These are phyloP conservation scores for Thalassia testudinum DNA, from an alignment of 116 monocot species.

Conservation along the genomic window DNA sequence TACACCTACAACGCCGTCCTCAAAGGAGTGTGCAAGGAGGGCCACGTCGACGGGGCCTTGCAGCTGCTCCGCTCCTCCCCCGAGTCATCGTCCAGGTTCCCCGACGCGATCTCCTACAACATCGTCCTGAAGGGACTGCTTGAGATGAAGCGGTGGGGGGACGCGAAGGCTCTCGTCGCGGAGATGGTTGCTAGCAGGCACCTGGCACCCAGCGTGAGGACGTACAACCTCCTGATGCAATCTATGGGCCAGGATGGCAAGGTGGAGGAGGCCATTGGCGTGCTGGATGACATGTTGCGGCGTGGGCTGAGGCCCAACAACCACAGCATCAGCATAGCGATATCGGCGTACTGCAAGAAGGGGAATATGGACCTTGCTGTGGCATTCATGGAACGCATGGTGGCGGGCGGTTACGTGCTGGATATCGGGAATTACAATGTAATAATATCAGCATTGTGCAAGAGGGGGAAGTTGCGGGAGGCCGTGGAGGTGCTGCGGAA, in stretches of 20 bases:
- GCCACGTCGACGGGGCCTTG: slow-evolving; percentile 36
- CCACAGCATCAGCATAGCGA: slow-evolving; percentile 40
- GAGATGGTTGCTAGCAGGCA: slow-evolving; percentile 27
- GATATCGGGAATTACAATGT: slow-evolving; percentile 68
- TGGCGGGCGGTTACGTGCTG: slow-evolving; percentile 28
- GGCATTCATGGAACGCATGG: slow-evolving; percentile 47
- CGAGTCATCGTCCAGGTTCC: slow-evolving; percentile 4
- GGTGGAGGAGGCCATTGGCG: slow-evolving; percentile 27
- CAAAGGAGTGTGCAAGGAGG: slow-evolving; percentile 50
- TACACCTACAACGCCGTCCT: slow-evolving; percentile 65
- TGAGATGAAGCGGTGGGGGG: slow-evolving; percentile 24
- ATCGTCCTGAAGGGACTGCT: slow-evolving; percentile 30
- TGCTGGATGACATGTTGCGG: slow-evolving; percentile 36
- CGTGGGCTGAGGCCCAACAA: slow-evolving; percentile 38
- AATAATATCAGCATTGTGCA: slow-evolving; percentile 50
- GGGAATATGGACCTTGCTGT: slow-evolving; percentile 50
- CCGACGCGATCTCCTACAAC: slow-evolving; percentile 40
- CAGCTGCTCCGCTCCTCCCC: slow-evolving; percentile 8
- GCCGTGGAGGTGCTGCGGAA: slow-evolving; percentile 33
- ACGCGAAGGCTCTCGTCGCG: slow-evolving; percentile 23
- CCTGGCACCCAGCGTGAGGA: slow-evolving; percentile 19
- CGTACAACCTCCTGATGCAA: slow-evolving; percentile 37
- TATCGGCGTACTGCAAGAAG: slow-evolving; percentile 43
- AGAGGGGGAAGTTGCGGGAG: slow-evolving; percentile 28
- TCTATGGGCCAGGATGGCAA: slow-evolving; percentile 38